Evolutionary conservation across 305 asterid species (phyloP).

Genomic region (Solanum hybrid): DNA sequence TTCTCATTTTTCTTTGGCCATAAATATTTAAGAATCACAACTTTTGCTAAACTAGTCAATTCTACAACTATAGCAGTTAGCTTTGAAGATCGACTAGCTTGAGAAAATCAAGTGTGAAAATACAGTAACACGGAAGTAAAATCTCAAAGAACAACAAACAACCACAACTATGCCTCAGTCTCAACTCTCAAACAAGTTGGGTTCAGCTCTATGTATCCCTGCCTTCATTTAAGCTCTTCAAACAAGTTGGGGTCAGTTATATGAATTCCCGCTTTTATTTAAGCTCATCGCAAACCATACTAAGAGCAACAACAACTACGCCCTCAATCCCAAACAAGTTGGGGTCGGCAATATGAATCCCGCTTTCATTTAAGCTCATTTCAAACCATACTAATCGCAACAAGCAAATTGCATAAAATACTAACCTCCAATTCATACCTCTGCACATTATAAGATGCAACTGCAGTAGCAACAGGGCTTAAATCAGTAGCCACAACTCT

Average conservation of each 20-base stretch:
- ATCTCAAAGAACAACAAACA: background rate
- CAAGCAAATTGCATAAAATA: background rate
- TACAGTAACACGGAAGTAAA: background rate
- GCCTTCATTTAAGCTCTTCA: background rate
- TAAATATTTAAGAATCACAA: background rate
- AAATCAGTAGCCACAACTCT: conserved; percentile 59
- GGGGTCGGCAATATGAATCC: background rate
- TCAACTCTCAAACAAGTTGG: background rate
- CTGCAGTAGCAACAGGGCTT: conserved; percentile 56
- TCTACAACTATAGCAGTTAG: background rate
- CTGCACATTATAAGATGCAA: conserved; percentile 63
- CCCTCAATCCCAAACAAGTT: background rate
- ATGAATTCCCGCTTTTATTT: background rate
- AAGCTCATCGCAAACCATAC: background rate
- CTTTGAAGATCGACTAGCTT: background rate
- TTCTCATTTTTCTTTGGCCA: background rate
- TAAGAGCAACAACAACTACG: background rate
- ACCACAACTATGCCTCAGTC: background rate
- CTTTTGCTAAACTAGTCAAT: background rate
- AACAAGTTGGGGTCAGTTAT: background rate
- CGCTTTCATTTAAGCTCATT: background rate
- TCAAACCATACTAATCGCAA: background rate
- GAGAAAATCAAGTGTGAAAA: background rate
- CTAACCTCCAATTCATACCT: conserved; percentile 71
- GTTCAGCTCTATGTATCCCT: background rate